phyloP scores from a whole-genome alignment of 768 basidiomycete genomes.

The Epithele typhae region DNA sequence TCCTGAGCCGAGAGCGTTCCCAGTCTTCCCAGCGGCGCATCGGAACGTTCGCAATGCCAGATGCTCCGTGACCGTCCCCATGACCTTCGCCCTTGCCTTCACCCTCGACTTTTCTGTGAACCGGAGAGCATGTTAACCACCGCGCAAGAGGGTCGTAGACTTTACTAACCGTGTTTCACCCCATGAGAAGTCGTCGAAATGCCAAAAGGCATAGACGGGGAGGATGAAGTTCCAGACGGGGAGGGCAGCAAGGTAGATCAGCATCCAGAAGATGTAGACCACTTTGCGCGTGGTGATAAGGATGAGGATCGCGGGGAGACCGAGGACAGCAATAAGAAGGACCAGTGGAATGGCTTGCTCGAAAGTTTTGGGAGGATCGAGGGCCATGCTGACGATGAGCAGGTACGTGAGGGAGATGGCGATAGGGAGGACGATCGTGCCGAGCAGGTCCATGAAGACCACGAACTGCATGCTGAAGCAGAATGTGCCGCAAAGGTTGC shows the following conservation, averaged over 20 bases:
- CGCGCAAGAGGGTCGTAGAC: constrained; percentile 1
- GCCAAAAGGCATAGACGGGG: constrained; percentile 97
- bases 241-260: constrained; percentile 87
- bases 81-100: constrained; percentile 81
- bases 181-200: constrained; percentile 99
- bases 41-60: constrained; percentile 65
- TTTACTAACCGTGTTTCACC: constrained; percentile 86
- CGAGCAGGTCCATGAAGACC: constrained; percentile 94
- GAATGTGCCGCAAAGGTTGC: constrained; percentile 96
- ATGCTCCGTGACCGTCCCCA: constrained; percentile 53
- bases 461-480: constrained; percentile 99
- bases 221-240: constrained; percentile 96
- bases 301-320: constrained; percentile 89
- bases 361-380: constrained; percentile 80
- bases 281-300: constrained; percentile 92
- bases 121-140: constrained; percentile 1
- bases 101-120: constrained; percentile 85
- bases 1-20: constrained; percentile 93
- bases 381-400: constrained; percentile 75
- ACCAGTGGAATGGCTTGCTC: constrained; percentile 92
- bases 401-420: constrained; percentile 90
- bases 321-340: constrained; percentile 85
- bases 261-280: constrained; percentile 97
- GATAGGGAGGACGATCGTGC: constrained; percentile 89
- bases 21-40: constrained; percentile 99